A percentile compares a stretch with the other conserved stretches of the same genome.
These are phyloP conservation scores for Mycosphaerella arachidis DNA, from an alignment of 2,329 filamentous ascomycete genomes.

Conservation along the genomic window DNA sequence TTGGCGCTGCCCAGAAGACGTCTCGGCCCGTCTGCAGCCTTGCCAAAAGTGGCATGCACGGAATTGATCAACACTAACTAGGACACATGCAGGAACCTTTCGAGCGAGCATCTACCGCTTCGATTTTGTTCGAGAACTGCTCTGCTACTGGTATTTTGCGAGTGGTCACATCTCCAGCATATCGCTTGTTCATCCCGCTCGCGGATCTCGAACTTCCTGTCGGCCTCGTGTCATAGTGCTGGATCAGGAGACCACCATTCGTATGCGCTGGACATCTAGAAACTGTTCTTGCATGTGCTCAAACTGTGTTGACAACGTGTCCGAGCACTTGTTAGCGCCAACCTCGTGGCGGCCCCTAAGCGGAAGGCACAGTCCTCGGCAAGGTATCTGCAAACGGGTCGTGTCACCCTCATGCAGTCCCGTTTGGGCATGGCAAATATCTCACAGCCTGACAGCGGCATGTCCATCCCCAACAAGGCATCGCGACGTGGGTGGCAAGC, in stretches of 20 bases:
- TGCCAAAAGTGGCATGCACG: background rate
- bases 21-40: background rate
- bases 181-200: background rate
- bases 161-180: background rate
- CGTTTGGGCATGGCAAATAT: background rate
- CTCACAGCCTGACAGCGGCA: background rate
- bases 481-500: background rate
- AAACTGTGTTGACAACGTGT: background rate
- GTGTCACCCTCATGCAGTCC: background rate
- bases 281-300: background rate
- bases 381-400: background rate
- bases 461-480: background rate
- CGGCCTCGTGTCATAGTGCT: background rate
- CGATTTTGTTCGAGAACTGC: background rate
- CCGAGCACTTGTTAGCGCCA: background rate
- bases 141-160: background rate
- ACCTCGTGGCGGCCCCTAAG: background rate
- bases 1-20: background rate
- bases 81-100: background rate
- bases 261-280: background rate
- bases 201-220: background rate
- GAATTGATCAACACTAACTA: background rate
- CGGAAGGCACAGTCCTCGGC: background rate
- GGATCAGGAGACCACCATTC: background rate
- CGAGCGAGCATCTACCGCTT: background rate